Evolutionary conservation across 2,329 filamentous ascomycete species (phyloP).

Genomic region (Tolypocladium nubicola): DNA sequence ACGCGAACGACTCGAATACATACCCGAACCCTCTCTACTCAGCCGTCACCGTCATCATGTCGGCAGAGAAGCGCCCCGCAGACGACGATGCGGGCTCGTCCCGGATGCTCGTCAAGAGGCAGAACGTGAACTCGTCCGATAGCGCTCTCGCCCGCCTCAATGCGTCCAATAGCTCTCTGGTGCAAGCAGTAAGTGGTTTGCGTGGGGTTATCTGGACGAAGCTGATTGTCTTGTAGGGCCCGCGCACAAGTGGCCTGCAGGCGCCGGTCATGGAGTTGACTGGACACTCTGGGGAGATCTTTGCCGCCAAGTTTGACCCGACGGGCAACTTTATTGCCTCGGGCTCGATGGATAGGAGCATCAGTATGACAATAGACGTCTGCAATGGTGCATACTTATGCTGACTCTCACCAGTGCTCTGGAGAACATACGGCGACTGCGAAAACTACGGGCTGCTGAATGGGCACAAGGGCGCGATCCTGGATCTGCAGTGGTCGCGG

Average conservation of each 20-base stretch:
- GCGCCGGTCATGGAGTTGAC: slow-evolving; percentile 91
- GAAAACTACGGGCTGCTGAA: slow-evolving; percentile 86
- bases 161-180: slow-evolving; percentile 35
- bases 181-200: slow-evolving; percentile 36
- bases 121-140: slow-evolving; percentile 50
- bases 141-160: slow-evolving; percentile 40
- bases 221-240: slow-evolving; percentile 40
- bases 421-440: slow-evolving; percentile 85
- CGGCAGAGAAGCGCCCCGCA: slow-evolving; percentile 85
- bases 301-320: slow-evolving; percentile 81
- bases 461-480: slow-evolving; percentile 81
- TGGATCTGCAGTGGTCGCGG: slow-evolving; percentile 94
- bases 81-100: slow-evolving; percentile 68
- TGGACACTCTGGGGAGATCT: slow-evolving; percentile 77
- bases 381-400: background rate
- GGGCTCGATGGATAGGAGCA: slow-evolving; percentile 87
- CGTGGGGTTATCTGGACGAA: background rate
- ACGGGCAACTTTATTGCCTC: slow-evolving; percentile 85
- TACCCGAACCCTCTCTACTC: background rate
- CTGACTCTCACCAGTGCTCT: slow-evolving; percentile 55
- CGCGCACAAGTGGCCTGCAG: slow-evolving; percentile 72
- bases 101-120: slow-evolving; percentile 81
- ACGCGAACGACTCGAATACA: background rate
- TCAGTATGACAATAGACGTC: slow-evolving; percentile 46
- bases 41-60: slow-evolving; percentile 47